Percentiles rank a stretch among this genome's conserved stretches.
phyloP scores from a whole-genome alignment of 495 filamentous ascomycete genomes.

The Entonaema liquescens region DNA sequence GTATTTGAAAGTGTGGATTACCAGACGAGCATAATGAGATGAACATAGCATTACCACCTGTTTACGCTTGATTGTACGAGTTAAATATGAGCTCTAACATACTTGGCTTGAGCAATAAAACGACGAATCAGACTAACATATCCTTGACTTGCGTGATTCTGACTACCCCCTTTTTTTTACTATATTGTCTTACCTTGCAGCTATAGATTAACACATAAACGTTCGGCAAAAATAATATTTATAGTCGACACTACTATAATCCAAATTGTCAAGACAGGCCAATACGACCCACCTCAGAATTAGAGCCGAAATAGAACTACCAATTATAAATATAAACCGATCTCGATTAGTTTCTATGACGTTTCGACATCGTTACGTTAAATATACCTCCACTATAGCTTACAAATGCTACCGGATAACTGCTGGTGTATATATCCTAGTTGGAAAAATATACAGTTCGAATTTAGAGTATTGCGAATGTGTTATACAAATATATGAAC shows the following conservation, averaged over 20 bases:
- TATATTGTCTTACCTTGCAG: neutral
- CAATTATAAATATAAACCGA: conserved; percentile 9
- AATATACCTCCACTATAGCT: neutral
- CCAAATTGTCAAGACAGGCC: neutral
- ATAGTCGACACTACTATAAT: neutral
- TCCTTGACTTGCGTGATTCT: neutral
- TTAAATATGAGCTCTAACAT: neutral
- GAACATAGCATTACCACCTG: neutral
- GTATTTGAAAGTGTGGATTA: neutral
- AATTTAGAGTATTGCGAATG: neutral
- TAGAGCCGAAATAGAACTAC: conserved; percentile 3
- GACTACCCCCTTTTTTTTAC: neutral
- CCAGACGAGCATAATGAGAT: neutral
- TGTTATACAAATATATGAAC: no score
- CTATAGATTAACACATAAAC: neutral
- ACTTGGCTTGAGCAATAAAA: neutral
- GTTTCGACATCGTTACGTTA: conserved; percentile 14
- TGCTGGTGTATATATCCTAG: neutral
- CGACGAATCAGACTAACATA: neutral
- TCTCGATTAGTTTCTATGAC: conserved; percentile 23
- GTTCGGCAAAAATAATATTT: neutral
- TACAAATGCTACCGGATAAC: neutral
- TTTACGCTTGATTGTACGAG: neutral
- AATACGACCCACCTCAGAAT: neutral
- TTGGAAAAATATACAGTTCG: neutral